Evolutionary conservation across 176 grass and related monocot species (phyloP).

Genomic region (Avena eriantha): DNA sequence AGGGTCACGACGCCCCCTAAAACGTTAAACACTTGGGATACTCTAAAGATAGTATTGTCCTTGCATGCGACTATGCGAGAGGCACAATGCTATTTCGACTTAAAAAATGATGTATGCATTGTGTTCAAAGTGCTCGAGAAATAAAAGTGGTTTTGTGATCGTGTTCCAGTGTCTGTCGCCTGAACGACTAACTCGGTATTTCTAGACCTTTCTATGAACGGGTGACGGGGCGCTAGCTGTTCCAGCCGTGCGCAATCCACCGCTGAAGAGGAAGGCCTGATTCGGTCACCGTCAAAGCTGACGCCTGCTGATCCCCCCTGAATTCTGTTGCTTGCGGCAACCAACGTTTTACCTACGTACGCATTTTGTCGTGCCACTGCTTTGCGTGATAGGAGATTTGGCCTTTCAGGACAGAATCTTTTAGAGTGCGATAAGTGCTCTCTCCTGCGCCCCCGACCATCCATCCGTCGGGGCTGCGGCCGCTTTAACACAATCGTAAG

Average conservation of each 20-base stretch:
- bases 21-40: too few relatives aligned
- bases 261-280: not conserved
- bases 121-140: too few relatives aligned
- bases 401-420: constrained; percentile 45
- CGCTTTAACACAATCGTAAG: constrained; percentile 14
- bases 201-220: not conserved
- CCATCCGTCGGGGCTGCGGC: constrained; percentile 33
- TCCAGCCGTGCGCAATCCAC: constrained; percentile 6
- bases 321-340: not conserved
- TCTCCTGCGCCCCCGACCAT: constrained; percentile 38
- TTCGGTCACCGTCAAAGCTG: constrained; percentile 36
- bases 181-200: not conserved
- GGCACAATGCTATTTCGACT: too few relatives aligned
- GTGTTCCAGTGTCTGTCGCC: not conserved
- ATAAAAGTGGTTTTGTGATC: not conserved
- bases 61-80: too few relatives aligned
- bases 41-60: too few relatives aligned
- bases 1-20: too few relatives aligned
- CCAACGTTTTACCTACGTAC: constrained; percentile 11
- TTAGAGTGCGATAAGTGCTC: constrained; percentile 52
- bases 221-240: not conserved
- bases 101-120: too few relatives aligned
- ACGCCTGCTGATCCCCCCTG: not conserved
- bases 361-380: not conserved
- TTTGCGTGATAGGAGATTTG: constrained; percentile 43